Conservation (phyloP, 495 filamentous ascomycete genomes). For the Neurospora sp. region DNA sequence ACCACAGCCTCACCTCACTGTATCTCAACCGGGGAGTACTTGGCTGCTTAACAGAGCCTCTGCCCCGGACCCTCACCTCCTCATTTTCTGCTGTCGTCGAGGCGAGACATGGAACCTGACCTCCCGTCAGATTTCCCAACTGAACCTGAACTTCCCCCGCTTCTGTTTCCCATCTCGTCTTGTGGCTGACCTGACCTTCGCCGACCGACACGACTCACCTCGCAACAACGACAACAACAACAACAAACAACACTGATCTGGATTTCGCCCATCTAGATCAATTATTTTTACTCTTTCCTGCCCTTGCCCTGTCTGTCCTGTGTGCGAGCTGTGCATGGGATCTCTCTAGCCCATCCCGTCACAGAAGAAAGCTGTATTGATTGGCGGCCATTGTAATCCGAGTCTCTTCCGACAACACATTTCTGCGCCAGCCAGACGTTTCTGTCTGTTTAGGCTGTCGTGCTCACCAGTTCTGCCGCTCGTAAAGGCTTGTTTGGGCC, state of each 20-base stretch:
- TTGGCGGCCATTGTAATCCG: not conserved
- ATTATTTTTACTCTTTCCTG: not conserved
- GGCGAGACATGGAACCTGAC: not conserved
- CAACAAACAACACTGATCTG: not conserved
- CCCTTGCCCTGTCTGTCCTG: not conserved
- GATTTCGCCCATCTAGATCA: not conserved
- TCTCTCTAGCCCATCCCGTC: not conserved
- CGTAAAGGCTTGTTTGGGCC: not conserved
- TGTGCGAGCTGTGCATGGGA: not conserved
- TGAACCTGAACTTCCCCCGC: not conserved
- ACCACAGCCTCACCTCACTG: conserved; percentile 23
- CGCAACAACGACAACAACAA: not conserved
- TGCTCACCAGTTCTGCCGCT: not conserved
- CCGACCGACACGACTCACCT: not conserved
- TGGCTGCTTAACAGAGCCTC: conserved; percentile 3
- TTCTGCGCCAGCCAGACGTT: not conserved
- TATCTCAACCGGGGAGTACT: not conserved
- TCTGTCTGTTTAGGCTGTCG: not conserved
- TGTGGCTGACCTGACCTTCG: not conserved
- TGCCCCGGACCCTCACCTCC: not conserved
- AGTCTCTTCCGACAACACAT: not conserved
- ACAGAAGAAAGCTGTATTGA: not conserved
- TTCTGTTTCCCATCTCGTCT: not conserved
- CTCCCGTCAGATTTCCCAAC: not conserved
- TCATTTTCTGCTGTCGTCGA: not conserved